Evolutionary conservation across 148 eudicot species (phyloP), one percentile per base, ranked within the genome.

Genomic region (Fagopyrum homotropicum): DNA sequence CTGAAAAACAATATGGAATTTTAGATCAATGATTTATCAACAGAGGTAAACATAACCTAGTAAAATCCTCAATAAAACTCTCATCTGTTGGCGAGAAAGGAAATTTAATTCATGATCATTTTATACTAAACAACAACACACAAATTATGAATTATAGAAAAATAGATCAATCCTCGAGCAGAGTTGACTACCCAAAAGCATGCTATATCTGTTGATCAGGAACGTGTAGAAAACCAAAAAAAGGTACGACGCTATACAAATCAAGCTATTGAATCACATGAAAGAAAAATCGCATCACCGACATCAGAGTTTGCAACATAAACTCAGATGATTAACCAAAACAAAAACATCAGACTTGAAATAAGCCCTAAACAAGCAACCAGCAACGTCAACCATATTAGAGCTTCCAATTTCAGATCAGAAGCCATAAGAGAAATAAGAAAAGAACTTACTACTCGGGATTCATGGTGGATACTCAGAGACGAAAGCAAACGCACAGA

Each of bases 391-490:
- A 45, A 59, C 16, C 29, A 50, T 6, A 7, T 30, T 73, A 12
- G 35, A 40, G n/a, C 45, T 4, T 40, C 17, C 35, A 9, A 16
- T 5, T 56, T n/a, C 12, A 15, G 64, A 47, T 40, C 43, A 75
- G 54, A 45, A 61, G 30, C 44, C 10, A n/a, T 0, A 4, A 56
- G 76, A 44, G 72, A 26, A 26, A 45, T 44, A 43, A 43, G 63
- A 49, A 9, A 61, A 75, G 9, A 9, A 30, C 77, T 45, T 75
- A 75, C 77, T 75, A 75, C 66, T 75, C 77, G 4, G 77, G 77
- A 75, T 75, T 75, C 77, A 75, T 75, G 77, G 57, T 59, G 71
- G 16, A 9, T 59, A 51, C 54, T 71, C 29, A 30, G 57, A 46
- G 75, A 52, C 40, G 54, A 50, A 26, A 49, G 1, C 52, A 56